Evolutionary conservation across 257 asterid species (phyloP).

Genomic region (Haberlea rhodopensis): DNA sequence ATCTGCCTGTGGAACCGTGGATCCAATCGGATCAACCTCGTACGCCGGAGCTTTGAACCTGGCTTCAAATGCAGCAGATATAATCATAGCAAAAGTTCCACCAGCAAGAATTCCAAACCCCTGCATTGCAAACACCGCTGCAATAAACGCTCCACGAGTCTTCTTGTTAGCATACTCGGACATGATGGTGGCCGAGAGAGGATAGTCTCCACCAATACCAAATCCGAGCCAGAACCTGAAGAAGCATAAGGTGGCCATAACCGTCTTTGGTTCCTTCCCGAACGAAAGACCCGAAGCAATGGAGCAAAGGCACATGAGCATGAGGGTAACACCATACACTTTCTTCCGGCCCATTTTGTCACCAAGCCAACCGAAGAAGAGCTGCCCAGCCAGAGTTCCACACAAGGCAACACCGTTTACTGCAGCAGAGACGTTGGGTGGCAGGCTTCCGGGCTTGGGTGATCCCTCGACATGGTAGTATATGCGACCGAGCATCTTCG

Average conservation of each 20-base stretch:
- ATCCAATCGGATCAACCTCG: slow-evolving; percentile 25
- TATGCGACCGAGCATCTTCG: slow-evolving; percentile 51
- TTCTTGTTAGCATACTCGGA: slow-evolving; percentile 37
- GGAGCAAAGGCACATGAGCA: slow-evolving; percentile 30
- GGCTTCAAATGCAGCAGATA: slow-evolving; percentile 20
- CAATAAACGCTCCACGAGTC: slow-evolving; percentile 31
- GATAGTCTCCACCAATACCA: slow-evolving; percentile 37
- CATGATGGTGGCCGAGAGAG: slow-evolving; percentile 36
- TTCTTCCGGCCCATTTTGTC: slow-evolving; percentile 35
- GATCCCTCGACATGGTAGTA: slow-evolving; percentile 21
- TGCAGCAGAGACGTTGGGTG: slow-evolving; percentile 31
- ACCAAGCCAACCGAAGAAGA: slow-evolving; percentile 36
- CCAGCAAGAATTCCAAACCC: slow-evolving; percentile 32
- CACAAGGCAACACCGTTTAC: slow-evolving; percentile 36
- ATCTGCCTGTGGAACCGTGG: slow-evolving; percentile 33
- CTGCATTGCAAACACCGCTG: slow-evolving; percentile 38
- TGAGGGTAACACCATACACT: slow-evolving; percentile 30
- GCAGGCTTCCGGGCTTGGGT: slow-evolving; percentile 29
- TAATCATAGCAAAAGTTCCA: slow-evolving; percentile 22
- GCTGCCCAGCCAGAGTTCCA: slow-evolving; percentile 36
- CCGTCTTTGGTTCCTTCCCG: slow-evolving; percentile 22
- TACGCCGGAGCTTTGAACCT: slow-evolving; percentile 29
- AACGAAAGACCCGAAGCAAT: slow-evolving; percentile 39
- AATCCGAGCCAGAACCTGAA: slow-evolving; percentile 39
- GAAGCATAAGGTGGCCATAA: slow-evolving; percentile 35